Evolutionary conservation across 1,284 basidiomycete species (phyloP), one percentile per base, ranked within the genome.

Genomic region (Thelephora terrestris): DNA sequence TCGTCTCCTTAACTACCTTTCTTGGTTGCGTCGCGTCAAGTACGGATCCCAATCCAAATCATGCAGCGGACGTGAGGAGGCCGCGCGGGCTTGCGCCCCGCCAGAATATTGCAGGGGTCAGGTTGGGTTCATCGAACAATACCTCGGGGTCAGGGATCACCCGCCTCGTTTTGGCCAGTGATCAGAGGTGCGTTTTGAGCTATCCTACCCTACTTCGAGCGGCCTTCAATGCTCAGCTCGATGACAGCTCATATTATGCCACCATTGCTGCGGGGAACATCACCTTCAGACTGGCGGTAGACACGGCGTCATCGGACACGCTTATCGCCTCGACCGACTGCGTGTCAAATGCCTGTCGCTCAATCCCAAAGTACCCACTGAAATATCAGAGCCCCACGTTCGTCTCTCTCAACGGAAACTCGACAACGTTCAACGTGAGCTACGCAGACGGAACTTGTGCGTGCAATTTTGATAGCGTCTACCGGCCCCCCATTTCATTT

Each of bases 271-370:
- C 71, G 36, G 85, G 84, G 36, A 66, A 70, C 50, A 74, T 84
- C 52, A 76, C 64, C 56, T 82, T 86, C 55, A 79, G 83, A 16
- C 74, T 81, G n/a, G 75, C 76, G 1, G 64, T 88, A 37, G 85
- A 88, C 61, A 87, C 85, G 1, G 86, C 71, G n/a, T 88, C 85
- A 4, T 73, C 84, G 10, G 83, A 86, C 61, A 59, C 83, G 17
- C 89, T 84, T 85, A 55, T 87, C 16, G 58, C 78, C 43, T 82
- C 84, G 21, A 79, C 83, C 4, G 69, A 60, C 5, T 88, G 85
- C 63, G 61, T 61, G n/a, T 70, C 75, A 5, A 58, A 58, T 14
- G 56, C 69, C 0, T 89, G 85, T 60, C 66, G 66, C 39, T 57
- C 58, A 1, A 65, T 80, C 16, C 86, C 86, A 16, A 69, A 68